Percentiles rank a stretch among this genome's conserved stretches.
phyloP scores from a whole-genome alignment of 306 rosid genomes.

The Prunus davidiana region DNA sequence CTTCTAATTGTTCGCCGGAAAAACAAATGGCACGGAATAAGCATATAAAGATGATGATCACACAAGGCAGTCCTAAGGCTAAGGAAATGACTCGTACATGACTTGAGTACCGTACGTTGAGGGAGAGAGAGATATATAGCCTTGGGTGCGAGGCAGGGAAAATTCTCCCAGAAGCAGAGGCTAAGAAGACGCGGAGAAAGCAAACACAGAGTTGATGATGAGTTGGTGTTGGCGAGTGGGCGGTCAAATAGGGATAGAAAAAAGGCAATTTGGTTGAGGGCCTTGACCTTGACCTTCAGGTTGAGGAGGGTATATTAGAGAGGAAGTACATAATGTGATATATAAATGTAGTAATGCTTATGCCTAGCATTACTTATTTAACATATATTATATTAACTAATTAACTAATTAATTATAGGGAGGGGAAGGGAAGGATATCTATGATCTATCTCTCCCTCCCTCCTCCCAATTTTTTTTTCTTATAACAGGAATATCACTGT shows the following conservation, averaged over 20 bases:
- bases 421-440: too few species aligned
- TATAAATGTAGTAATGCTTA: too few species aligned
- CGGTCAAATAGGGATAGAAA: background rate
- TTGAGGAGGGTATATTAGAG: too few species aligned
- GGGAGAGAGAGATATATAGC: background rate
- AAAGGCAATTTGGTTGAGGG: background rate
- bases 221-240: background rate
- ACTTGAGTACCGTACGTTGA: background rate
- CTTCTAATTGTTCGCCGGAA: constrained; percentile 37
- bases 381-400: too few species aligned
- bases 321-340: too few species aligned
- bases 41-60: constrained; percentile 52
- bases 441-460: background rate
- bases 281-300: too few species aligned
- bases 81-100: background rate
- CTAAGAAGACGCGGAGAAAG: constrained; percentile 41
- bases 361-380: too few species aligned
- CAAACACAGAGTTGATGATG: constrained; percentile 3
- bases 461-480: too few species aligned
- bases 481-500: too few species aligned
- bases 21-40: constrained; percentile 26
- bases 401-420: too few species aligned
- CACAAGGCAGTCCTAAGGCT: constrained; percentile 1
- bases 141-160: constrained; percentile 16
- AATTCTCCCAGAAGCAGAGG: constrained; percentile 37